These are phyloP conservation scores for Aegle marmelos DNA, from an alignment of 345 rosid genomes.

Conservation along the genomic window DNA sequence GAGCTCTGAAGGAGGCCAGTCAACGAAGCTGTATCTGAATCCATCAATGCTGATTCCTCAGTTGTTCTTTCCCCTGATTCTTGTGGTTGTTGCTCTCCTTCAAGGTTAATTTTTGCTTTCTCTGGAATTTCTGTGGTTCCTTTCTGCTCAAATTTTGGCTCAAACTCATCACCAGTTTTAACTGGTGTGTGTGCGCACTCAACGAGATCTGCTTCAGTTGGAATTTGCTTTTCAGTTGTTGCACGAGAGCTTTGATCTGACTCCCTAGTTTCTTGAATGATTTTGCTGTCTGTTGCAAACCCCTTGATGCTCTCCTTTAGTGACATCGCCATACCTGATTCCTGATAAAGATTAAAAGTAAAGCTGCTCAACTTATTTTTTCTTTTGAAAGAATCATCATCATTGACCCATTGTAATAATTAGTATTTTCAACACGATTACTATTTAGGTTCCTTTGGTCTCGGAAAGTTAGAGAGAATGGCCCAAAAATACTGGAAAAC, in stretches of 20 bases:
- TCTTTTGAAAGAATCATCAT: not conserved
- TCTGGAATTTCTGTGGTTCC: slow-evolving; percentile 23
- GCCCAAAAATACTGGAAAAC: not conserved
- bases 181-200: slow-evolving; percentile 6
- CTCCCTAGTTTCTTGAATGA: slow-evolving; percentile 21
- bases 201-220: slow-evolving; percentile 23
- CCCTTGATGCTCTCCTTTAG: slow-evolving; percentile 10
- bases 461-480: not conserved
- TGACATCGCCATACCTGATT: slow-evolving; percentile 14
- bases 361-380: slow-evolving; percentile 1
- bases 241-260: slow-evolving; percentile 19
- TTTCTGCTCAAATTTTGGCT: slow-evolving; percentile 20
- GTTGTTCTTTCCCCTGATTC: slow-evolving; percentile 18
- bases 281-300: slow-evolving; percentile 18
- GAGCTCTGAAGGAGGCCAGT: slow-evolving; percentile 45
- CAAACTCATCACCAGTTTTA: slow-evolving; percentile 23
- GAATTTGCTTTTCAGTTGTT: slow-evolving; percentile 24
- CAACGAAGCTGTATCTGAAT: slow-evolving; percentile 35
- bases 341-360: slow-evolving; percentile 34
- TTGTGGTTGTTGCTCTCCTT: slow-evolving; percentile 15
- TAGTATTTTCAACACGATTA: not conserved
- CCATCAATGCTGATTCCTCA: slow-evolving; percentile 22
- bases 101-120: slow-evolving; percentile 21
- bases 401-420: no score
- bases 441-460: not conserved